Evolutionary conservation across 1,139 yeast species (phyloP).

Genomic region (Saccharomyces hybrid): DNA sequence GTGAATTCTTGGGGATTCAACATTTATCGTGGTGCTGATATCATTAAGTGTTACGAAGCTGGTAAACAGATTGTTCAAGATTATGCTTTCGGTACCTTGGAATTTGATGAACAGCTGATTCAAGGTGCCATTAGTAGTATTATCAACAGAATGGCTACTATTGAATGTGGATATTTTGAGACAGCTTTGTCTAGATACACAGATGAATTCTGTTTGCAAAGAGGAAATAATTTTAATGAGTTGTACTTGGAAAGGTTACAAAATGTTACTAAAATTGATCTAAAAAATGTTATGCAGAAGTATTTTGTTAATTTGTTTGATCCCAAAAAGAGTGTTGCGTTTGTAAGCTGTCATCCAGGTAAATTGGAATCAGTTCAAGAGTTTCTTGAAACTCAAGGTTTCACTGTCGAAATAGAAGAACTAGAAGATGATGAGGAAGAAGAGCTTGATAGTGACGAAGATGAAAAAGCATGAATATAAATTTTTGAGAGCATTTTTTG

Average conservation of each 20-base stretch:
- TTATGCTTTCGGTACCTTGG: slow-evolving; percentile 44
- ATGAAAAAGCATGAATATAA: neutral
- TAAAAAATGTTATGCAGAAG: slow-evolving; percentile 46
- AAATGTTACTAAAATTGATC: slow-evolving; percentile 47
- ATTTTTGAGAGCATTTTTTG: neutral
- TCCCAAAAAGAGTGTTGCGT: slow-evolving; percentile 47
- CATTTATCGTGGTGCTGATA: slow-evolving; percentile 80
- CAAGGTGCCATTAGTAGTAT: slow-evolving; percentile 71
- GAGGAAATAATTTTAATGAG: slow-evolving; percentile 59
- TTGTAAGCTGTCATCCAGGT: slow-evolving; percentile 67
- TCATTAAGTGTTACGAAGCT: slow-evolving; percentile 58
- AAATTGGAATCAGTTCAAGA: slow-evolving; percentile 43
- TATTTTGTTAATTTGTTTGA: slow-evolving; percentile 61
- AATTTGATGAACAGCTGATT: slow-evolving; percentile 51
- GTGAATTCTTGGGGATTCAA: slow-evolving; percentile 58
- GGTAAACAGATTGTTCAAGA: slow-evolving; percentile 62
- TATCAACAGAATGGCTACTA: slow-evolving; percentile 61
- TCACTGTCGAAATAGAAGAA: slow-evolving; percentile 51
- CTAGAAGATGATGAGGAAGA: slow-evolving; percentile 35
- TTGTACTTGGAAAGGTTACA: slow-evolving; percentile 43
- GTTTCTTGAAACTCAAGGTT: slow-evolving; percentile 50
- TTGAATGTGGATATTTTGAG: slow-evolving; percentile 50
- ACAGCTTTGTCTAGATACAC: slow-evolving; percentile 61
- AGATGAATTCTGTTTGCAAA: slow-evolving; percentile 56
- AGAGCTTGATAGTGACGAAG: slow-evolving; percentile 14